phyloP scores from a whole-genome alignment of 495 filamentous ascomycete species.

The Echria macrotheca region DNA sequence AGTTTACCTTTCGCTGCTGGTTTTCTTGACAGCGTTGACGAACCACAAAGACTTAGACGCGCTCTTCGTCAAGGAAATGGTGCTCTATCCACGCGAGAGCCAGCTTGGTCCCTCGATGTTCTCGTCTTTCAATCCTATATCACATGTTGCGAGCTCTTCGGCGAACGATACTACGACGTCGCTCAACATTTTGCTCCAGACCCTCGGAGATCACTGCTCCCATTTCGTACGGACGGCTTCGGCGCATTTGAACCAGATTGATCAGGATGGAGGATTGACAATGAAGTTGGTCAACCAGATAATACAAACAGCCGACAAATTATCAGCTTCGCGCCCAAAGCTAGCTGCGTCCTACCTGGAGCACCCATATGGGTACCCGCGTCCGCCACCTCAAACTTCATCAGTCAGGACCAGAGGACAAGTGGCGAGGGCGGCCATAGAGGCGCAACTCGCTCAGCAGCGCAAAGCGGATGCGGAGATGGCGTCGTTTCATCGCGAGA shows the following conservation, averaged over 20 bases:
- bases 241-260: background rate
- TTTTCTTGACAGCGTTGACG: constrained; percentile 22
- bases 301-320: background rate
- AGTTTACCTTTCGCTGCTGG: constrained; percentile 23
- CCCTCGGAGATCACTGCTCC: background rate
- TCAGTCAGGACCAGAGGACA: too few relatives aligned
- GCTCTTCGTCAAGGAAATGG: constrained; percentile 16
- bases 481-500: constrained; percentile 33
- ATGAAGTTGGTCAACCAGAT: background rate
- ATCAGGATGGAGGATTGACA: background rate
- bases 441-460: too few relatives aligned
- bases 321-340: background rate
- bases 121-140: too few relatives aligned
- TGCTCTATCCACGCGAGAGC: constrained; percentile 14
- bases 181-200: background rate
- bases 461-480: too few relatives aligned
- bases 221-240: background rate
- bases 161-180: too few relatives aligned
- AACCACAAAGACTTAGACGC: constrained; percentile 14
- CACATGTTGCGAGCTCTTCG: too few relatives aligned
- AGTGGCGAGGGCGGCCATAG: background rate
- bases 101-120: too few relatives aligned
- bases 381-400: too few relatives aligned
- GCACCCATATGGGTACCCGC: too few relatives aligned
- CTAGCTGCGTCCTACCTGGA: too few relatives aligned